Base-by-base conservation (phyloP, 2,329 filamentous ascomycete species). In the Pseudocercospora eumusae region DNA sequence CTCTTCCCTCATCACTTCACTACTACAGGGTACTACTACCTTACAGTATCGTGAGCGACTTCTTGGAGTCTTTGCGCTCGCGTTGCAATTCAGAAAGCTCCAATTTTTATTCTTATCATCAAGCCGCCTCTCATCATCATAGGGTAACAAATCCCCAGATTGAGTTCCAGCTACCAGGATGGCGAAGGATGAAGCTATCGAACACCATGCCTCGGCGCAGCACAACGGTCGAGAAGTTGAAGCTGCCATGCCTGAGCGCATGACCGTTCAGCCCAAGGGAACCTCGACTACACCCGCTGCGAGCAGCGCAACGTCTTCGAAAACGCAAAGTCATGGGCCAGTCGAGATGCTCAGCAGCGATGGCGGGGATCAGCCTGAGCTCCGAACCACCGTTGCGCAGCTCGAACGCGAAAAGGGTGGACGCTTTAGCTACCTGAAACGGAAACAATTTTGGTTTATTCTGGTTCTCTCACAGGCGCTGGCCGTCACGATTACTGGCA, bases 401-500 rank as follows among this genome's bases (percentile, higher is more conserved):
- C 66, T 76, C 58, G 81, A 82, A 60, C 65, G 73, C 62, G 76
- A 54, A n/a, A 69, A 49, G 77, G 76, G 61, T 78, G 79, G 67
- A 76, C 82, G 80, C 67, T 83, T 88, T 68, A 80, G 88, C 47
- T 98, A 95, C 78, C 81, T 98, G 66, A 84, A 83, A 69, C 96
- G 93, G 10, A 83, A 83, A 72, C 91, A 97, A 74, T 98, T 99
- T 75, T 98, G 92, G 86, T 80, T 91, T 68, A 87, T 96, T 47
- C 81, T 98, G 70, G 63, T 86, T 54, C 79, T 98, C 13, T 74
- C 85, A 62, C 93, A 97, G 82, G 76, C 92, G 57, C 86, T 96
- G 49, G 87, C 93, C 4, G 86, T 99, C 62, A 93, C 92, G 80
- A 95, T 96, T 78, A 97, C 93, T 0, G 87, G 86, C 28, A 97